These are phyloP conservation scores for Aspergillus neotritici DNA, from an alignment of 2,329 filamentous ascomycete species.

Conservation along the genomic window DNA sequence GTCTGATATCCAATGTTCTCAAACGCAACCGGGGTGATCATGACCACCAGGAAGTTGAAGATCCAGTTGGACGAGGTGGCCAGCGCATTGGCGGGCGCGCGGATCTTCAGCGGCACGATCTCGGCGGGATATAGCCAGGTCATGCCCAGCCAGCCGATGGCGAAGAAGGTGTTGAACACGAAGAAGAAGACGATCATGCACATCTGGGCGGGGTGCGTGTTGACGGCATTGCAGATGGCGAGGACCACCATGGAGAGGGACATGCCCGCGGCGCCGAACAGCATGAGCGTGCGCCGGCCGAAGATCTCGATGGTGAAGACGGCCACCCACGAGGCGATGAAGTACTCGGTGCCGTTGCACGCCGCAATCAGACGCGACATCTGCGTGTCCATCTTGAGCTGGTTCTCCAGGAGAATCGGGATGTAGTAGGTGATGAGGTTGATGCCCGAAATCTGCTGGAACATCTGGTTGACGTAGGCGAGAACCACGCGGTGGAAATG, in stretches of 20 bases:
- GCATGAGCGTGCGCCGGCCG: constrained; percentile 62
- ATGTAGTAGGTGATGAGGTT: constrained; percentile 45
- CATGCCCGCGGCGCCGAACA: constrained; percentile 62
- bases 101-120: constrained; percentile 51
- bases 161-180: constrained; percentile 63
- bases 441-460: constrained; percentile 46
- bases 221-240: constrained; percentile 27
- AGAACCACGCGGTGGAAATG: constrained; percentile 53
- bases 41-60: constrained; percentile 61
- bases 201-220: constrained; percentile 19
- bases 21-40: constrained; percentile 60
- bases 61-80: constrained; percentile 58
- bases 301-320: constrained; percentile 48
- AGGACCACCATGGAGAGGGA: constrained; percentile 61
- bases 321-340: constrained; percentile 46
- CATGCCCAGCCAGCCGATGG: constrained; percentile 58
- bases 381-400: constrained; percentile 36
- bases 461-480: constrained; percentile 55
- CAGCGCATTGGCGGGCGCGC: constrained; percentile 59
- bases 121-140: constrained; percentile 52
- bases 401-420: constrained; percentile 38
- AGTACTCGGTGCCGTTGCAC: constrained; percentile 51
- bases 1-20: constrained; percentile 50
- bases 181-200: constrained; percentile 45
- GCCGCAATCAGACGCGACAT: constrained; percentile 49